Conservation (phyloP, 75 land plant genomes). For the Larix kaempferi region DNA sequence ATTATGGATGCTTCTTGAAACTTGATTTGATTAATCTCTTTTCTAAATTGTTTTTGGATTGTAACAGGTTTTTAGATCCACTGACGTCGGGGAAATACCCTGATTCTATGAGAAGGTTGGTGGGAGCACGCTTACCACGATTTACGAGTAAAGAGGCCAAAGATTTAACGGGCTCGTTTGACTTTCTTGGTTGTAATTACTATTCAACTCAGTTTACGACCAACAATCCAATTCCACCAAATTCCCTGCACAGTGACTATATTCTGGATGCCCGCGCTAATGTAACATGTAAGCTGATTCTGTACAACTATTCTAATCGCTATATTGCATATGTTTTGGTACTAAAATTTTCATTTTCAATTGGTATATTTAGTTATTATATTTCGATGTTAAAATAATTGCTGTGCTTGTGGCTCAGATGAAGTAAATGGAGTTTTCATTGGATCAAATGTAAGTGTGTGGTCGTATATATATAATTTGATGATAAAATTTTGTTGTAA, state of each 20-base stretch:
- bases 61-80: conserved; percentile 23
- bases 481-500: no score
- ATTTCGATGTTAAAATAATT: background rate
- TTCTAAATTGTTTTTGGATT: background rate
- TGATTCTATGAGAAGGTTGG: conserved; percentile 7
- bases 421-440: background rate
- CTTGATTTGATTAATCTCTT: no score
- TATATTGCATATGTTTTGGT: no score
- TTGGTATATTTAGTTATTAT: no score
- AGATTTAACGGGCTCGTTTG: conserved; percentile 10
- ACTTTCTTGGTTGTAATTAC: background rate
- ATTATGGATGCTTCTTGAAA: no score
- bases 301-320: background rate
- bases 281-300: background rate
- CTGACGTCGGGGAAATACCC: conserved; percentile 17
- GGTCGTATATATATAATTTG: background rate
- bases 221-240: no score
- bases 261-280: no score
- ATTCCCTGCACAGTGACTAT: no score
- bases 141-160: conserved; percentile 13
- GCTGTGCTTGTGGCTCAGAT: background rate
- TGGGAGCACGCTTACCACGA: conserved; percentile 15
- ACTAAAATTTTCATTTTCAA: no score
- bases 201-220: background rate
- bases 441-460: background rate